Evolutionary conservation across 176 grass and related monocot species (phyloP), one percentile per base, ranked within the genome.

Genomic region (Oryza rufipogon): DNA sequence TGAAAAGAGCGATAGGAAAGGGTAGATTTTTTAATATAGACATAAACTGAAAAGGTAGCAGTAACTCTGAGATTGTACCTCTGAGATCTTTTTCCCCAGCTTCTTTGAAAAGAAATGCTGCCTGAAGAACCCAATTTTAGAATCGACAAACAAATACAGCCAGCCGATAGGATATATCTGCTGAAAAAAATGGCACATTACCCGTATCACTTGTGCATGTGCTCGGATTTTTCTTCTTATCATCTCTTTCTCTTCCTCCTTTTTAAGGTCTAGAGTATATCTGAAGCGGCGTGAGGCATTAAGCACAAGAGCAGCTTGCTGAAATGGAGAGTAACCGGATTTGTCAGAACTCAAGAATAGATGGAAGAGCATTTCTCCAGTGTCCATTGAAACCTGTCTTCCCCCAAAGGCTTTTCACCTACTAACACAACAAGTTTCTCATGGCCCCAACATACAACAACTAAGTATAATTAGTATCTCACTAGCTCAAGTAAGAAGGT

Each of bases 91-190:
- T 90, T 88, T 95, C 86, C 11, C 88, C 93, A 76, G 93, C 93
- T 82, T 92, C 93, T 87, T 95, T 95, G 88, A 95, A 95, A 77
- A 92, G 90, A 91, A 90, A 89, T 81, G 90, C 90, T 81, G 93
- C 93, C 93, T 95, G 90, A 17, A 85, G 44, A 85, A 83, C 83
- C 34, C 39, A 86, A 86, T 81, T 76, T 91, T 75, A 86, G 83
- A 91, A 90, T 83, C 10, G 54, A 56, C 48, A 51, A 74, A 84
- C 69, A 39, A 46, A 39, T 58, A 68, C 2, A 14, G 12, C 0
- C 1, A 68, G 51, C 44, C 52, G 33, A 83, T 38, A 70, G 0
- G 32, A 42, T 83, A 45, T 69, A 17, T 66, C 52, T 52, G 68
- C 26, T 80, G 22, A 66, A 39, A 39, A 36, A 76, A 81, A 86